Percentiles rank a stretch among this genome's conserved stretches.
phyloP scores from a whole-genome alignment of 495 filamentous ascomycete genomes.

The Podospora comata region DNA sequence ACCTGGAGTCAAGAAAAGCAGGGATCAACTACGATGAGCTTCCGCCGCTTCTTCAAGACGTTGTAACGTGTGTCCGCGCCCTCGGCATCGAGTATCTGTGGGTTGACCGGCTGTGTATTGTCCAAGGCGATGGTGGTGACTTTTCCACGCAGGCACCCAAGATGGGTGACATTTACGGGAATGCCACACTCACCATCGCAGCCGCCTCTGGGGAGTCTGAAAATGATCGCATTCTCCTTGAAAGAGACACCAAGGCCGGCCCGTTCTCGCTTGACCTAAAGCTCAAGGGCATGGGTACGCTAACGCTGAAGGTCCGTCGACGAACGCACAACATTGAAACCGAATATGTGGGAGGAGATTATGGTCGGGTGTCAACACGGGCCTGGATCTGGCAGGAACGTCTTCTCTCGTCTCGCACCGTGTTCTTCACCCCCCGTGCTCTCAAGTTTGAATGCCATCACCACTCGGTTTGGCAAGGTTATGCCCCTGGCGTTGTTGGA shows the following conservation, averaged over 20 bases:
- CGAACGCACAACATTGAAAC: conserved; percentile 10
- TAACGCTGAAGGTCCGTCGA: conserved; percentile 7
- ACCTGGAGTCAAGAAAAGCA: conserved; percentile 2
- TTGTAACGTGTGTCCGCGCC: not conserved
- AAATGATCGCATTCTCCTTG: conserved; percentile 3
- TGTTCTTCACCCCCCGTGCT: conserved; percentile 15
- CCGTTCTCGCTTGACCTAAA: conserved; percentile 7
- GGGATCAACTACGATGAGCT: conserved; percentile 3
- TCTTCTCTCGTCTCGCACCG: conserved; percentile 15
- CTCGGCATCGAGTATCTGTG: conserved; percentile 23
- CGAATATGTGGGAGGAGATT: conserved; percentile 16
- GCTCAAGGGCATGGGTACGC: not conserved
- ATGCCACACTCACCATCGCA: conserved; percentile 18
- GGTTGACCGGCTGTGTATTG: conserved; percentile 24
- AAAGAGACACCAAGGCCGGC: conserved; percentile 8
- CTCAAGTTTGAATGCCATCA: conserved; percentile 20
- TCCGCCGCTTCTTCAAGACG: conserved; percentile 16
- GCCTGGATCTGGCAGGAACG: conserved; percentile 22
- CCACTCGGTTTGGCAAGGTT: conserved; percentile 18
- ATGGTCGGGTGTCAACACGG: conserved; percentile 14
- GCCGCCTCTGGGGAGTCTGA: conserved; percentile 14
- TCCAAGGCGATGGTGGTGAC: conserved; percentile 17
- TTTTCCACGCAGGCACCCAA: conserved; percentile 11
- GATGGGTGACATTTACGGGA: conserved; percentile 20
- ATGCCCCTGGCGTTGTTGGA: conserved; percentile 4